Percentiles rank a stretch among this genome's conserved stretches.
phyloP scores from a whole-genome alignment of 176 grass and related monocot genomes.

The Sorghum bicolor region DNA sequence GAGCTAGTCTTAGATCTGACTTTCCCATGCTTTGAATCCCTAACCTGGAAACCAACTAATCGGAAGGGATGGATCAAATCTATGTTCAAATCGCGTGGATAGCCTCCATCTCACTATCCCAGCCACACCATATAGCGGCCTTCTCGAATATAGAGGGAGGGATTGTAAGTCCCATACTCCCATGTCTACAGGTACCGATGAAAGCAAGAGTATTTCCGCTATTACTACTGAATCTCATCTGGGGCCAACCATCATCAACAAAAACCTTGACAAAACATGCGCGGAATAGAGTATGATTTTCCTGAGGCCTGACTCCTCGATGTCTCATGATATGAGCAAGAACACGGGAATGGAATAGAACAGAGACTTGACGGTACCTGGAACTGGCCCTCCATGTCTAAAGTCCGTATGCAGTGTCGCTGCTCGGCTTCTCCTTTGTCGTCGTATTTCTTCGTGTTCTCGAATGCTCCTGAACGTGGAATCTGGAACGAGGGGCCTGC shows the following conservation, averaged over 20 bases:
- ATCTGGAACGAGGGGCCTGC: neutral
- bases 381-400: conserved; percentile 37
- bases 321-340: neutral
- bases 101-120: neutral
- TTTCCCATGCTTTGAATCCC: neutral
- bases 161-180: neutral
- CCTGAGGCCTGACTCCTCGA: neutral
- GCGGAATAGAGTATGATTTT: neutral
- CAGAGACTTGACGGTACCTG: conserved; percentile 13
- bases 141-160: neutral
- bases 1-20: neutral
- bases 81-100: neutral
- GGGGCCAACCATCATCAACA: neutral
- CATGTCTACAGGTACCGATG: no score
- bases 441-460: neutral
- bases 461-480: neutral
- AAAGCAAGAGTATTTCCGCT: neutral
- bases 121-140: neutral
- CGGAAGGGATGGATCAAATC: neutral
- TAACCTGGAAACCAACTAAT: neutral
- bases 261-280: neutral
- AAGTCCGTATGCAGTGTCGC: neutral
- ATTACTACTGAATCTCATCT: neutral
- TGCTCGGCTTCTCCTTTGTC: neutral
- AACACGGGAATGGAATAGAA: neutral